Base-by-base conservation (phyloP, 1,284 basidiomycete species). In the Exsudoporus floridanus region DNA sequence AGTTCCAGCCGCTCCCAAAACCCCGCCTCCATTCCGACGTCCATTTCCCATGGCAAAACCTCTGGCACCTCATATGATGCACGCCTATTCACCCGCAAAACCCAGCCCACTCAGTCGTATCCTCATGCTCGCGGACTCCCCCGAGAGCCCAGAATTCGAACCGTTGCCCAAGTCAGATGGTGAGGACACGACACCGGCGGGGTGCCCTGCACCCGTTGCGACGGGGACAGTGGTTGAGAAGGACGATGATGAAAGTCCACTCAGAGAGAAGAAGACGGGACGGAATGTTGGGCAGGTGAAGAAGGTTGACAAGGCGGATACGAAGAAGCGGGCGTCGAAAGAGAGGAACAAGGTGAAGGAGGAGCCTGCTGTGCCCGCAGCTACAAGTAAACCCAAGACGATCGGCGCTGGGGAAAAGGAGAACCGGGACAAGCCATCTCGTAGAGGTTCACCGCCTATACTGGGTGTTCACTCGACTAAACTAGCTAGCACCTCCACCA, bases 101-200 rank as follows among this genome's bases (percentile, higher is more conserved):
- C 88, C 88, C 0, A 88, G 86, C 58, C 88, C 88, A 1, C 74
- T 90, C 33, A 88, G 84, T 54, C 78, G 86, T 10, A 88, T 90
- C 49, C 74, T 90, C 33, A 79, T 84, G 81, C 74, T 90, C 37
- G 76, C 76, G 3, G 74, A 83, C 57, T 86, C 85, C 0, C 86
- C 85, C 8, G 73, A 77, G 37, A 78, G 72, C 51, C 74, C 74
- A 18, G 68, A 67, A 16, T 46, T 40, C 0, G 58, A 48, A 9
- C 49, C 47, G 33, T 16, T 54, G 2, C 35, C 36, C 7, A 46
- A 46, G 9, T 18, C 37, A 18, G 38, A 27, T 9, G 33, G 37
- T 5, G 45, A 40, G 12, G 46, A 50, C 19, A 41, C 34, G 13
- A 56, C 60, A 13, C 54, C 58, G 8, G 48, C 46, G 6, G 48